Conservation (phyloP, 225 moss, liverwort and hornwort species). For the Bryoerythrophyllum caledonicum region DNA sequence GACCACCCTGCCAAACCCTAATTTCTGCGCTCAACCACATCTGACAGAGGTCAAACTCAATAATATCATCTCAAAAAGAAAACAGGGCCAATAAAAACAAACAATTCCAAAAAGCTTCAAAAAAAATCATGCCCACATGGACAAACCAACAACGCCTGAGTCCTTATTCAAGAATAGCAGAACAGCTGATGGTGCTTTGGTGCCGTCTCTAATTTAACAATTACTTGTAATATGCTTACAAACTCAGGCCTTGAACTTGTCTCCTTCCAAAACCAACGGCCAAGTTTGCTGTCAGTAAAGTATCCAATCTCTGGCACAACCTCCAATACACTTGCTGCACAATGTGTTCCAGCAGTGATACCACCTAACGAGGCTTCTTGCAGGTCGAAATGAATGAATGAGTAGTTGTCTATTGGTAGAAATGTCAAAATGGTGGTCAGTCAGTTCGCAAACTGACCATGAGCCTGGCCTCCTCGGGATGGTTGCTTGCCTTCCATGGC, state of each 20-base stretch:
- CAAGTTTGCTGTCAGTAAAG: conserved; percentile 27
- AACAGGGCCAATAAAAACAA: not conserved
- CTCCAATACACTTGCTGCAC: conserved; percentile 38
- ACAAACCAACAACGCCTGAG: conserved; percentile 37
- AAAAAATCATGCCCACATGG: conserved; percentile 18
- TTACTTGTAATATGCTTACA: conserved; percentile 49
- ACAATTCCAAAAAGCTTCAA: not conserved
- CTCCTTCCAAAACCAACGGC: conserved; percentile 53
- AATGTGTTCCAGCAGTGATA: conserved; percentile 42
- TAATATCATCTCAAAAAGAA: not conserved
- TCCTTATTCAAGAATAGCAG: conserved; percentile 43
- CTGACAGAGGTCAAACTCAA: conserved; percentile 20
- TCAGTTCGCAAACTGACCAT: conserved; percentile 19
- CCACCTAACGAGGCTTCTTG: conserved; percentile 18
- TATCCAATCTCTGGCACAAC: conserved; percentile 8
- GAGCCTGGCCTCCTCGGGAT: conserved; percentile 31
- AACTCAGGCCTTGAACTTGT: conserved; percentile 51
- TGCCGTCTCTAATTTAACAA: conserved; percentile 35
- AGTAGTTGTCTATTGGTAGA: conserved; percentile 18
- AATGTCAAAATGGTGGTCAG: conserved; percentile 9
- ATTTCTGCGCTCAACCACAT: not conserved
- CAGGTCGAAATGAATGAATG: conserved; percentile 34
- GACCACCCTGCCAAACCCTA: conserved; percentile 14
- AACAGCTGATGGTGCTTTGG: conserved; percentile 33
- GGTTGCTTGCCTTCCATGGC: conserved; percentile 68